Base-by-base conservation (phyloP, 2,329 filamentous ascomycete species). In the Clonostachys solani region DNA sequence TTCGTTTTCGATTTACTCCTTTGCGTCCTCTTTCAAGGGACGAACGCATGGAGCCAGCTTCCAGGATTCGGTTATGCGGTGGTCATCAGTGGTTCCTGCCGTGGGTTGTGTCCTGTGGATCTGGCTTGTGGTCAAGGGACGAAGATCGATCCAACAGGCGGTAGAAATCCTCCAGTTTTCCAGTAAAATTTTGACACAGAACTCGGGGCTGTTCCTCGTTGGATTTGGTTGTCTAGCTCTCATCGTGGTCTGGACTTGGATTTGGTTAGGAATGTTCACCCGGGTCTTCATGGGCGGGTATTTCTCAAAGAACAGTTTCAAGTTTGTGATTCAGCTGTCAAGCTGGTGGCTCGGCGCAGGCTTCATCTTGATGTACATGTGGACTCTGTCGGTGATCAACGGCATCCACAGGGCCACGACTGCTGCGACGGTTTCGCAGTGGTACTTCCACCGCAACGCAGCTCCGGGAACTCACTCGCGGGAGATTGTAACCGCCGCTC, bases 201-300 rank as follows among this genome's bases (percentile, higher is more conserved):
- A 95, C 59, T 84, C 90, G 10, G 89, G 87, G 3, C 77, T 99
- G 17, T 76, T 97, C 34, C 63, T 88, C 3, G 80, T 96, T n/a
- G 94, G 94, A 4, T 86, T 96, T 58, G 82, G 77, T 12, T 87
- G 86, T 18, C 77, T 97, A 13, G 78, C 73, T 7, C 72, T 84
- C 23, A 86, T 95, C 40, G 87, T 96, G 10, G 71, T 82, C 13
- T 97, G 92, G 87, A 96, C 92, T 1, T 99, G 94, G 94, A 66
- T 88, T 7, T 99, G 94, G 94, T 82, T 97, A 55, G 84, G 84
- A 57, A 96, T 99, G 91, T 97, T 99, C 66, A 92, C 92, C 8
- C 81, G 91, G 41, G 85, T 97, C 49, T 99, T 99, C 65, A 82
- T 97, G 49, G 90, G 89, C n/a, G 94, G 94, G 1, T 87, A 92